phyloP scores from a whole-genome alignment of 2,329 filamentous ascomycete genomes.

The Ascochyta viciae-villosae region DNA sequence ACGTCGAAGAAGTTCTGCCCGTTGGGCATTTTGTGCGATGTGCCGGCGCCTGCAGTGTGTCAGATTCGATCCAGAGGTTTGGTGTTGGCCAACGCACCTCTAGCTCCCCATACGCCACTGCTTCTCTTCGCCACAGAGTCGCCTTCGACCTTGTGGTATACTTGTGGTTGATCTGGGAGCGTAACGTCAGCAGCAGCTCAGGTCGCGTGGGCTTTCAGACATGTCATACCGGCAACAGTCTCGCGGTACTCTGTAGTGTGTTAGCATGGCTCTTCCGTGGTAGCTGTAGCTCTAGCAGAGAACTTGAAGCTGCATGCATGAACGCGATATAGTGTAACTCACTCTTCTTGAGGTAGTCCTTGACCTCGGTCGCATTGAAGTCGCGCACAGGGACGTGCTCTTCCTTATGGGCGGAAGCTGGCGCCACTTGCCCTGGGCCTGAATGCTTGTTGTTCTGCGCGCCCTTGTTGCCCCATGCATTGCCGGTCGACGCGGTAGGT shows the following conservation, averaged over 20 bases:
- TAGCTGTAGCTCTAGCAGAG: not conserved
- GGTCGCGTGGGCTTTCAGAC: slow-evolving; percentile 4
- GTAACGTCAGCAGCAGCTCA: slow-evolving; percentile 28
- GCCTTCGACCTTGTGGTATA: slow-evolving; percentile 49
- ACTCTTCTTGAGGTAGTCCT: slow-evolving; percentile 52
- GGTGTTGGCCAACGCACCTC: slow-evolving; percentile 38
- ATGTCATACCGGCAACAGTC: slow-evolving; percentile 35
- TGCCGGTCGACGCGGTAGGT: slow-evolving; percentile 39
- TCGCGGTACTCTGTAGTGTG: slow-evolving; percentile 36
- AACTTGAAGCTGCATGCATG: not conserved
- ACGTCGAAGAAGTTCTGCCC: slow-evolving; percentile 55
- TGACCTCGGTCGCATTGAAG: slow-evolving; percentile 55
- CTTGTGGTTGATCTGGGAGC: slow-evolving; percentile 37
- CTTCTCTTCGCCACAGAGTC: slow-evolving; percentile 49
- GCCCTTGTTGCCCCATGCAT: slow-evolving; percentile 46
- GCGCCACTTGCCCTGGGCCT: slow-evolving; percentile 23
- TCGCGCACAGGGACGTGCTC: slow-evolving; percentile 46
- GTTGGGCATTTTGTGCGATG: slow-evolving; percentile 52
- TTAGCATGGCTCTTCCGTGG: slow-evolving; percentile 26
- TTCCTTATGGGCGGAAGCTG: slow-evolving; percentile 27
- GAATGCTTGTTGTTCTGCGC: slow-evolving; percentile 36
- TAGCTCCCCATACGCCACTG: slow-evolving; percentile 51
- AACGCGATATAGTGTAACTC: slow-evolving; percentile 19
- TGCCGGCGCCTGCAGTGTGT: slow-evolving; percentile 38
- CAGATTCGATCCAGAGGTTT: slow-evolving; percentile 11